Percentiles rank a stretch among this genome's conserved stretches.
Evolutionary conservation across 768 basidiomycete species (phyloP).

Genomic region (Psilocybe cyanescens): DNA sequence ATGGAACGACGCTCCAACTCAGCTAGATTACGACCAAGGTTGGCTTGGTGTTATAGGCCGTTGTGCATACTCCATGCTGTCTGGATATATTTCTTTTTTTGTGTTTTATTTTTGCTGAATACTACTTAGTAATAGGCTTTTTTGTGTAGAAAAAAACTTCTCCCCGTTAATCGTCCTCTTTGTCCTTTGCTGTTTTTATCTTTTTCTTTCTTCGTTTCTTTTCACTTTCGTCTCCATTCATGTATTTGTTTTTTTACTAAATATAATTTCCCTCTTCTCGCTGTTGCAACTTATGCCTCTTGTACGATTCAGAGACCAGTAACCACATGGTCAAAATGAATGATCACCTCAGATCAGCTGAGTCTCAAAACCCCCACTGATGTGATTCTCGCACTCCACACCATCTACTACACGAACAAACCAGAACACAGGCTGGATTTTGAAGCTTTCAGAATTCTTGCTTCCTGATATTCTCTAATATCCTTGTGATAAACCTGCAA

Average conservation of each 20-base stretch:
- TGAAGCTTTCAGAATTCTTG: neutral
- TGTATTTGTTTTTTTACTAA: neutral
- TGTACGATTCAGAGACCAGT: no score
- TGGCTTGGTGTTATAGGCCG: neutral
- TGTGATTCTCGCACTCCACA: neutral
- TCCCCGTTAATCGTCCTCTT: neutral
- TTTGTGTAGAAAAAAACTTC: neutral
- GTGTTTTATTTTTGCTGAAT: conserved; percentile 9
- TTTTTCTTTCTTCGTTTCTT: neutral
- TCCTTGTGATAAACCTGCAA: no score
- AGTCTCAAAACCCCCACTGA: neutral
- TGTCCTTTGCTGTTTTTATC: neutral
- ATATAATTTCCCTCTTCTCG: neutral
- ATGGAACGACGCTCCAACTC: conserved; percentile 59
- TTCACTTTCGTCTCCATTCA: neutral
- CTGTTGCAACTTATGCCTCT: neutral
- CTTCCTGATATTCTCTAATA: neutral
- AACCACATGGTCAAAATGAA: no score
- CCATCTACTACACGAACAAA: neutral
- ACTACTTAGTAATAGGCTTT: neutral
- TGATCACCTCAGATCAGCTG: neutral
- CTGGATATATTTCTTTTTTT: neutral
- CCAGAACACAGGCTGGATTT: neutral
- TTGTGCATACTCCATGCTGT: neutral
- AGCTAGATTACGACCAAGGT: conserved; percentile 22